Conservation (phyloP, 305 asterid species). For the Euphrasia arctica region DNA sequence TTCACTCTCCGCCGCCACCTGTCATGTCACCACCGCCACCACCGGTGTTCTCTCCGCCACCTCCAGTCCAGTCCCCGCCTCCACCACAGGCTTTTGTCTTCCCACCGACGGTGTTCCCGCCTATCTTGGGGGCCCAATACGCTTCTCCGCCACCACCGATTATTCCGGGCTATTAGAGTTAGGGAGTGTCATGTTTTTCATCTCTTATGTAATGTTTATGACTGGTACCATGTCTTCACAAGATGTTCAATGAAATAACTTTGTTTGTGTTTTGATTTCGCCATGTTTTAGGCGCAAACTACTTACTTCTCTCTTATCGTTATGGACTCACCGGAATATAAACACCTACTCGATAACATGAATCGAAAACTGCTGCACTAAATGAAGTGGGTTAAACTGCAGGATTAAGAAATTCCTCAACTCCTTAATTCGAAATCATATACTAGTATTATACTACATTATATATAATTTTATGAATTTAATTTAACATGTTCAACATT, state of each 20-base stretch:
- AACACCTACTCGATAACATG: too few species aligned
- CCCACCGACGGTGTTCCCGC: constrained; percentile 30
- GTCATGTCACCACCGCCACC: constrained; percentile 31
- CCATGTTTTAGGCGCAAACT: background rate
- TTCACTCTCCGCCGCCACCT: constrained; percentile 16
- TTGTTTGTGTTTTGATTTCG: background rate
- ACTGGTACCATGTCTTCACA: background rate
- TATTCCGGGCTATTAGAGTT: constrained; percentile 41
- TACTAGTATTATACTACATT: too few species aligned
- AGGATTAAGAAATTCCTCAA: too few species aligned
- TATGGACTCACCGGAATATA: too few species aligned
- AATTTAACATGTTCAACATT: too few species aligned
- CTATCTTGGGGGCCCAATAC: constrained; percentile 34
- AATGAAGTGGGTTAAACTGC: too few species aligned
- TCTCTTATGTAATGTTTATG: constrained; percentile 9
- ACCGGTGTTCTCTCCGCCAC: constrained; percentile 28
- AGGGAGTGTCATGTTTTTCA: constrained; percentile 15
- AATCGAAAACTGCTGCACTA: too few species aligned
- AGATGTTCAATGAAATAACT: background rate
- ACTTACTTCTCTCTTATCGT: too few species aligned
- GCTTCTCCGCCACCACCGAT: constrained; percentile 46
- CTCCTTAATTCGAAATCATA: too few species aligned
- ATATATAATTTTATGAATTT: too few species aligned
- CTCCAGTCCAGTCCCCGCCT: constrained; percentile 25
- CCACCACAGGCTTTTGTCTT: constrained; percentile 24